phyloP scores from a whole-genome alignment of 1,139 yeast species.

The Geotrichum klebahnii region DNA sequence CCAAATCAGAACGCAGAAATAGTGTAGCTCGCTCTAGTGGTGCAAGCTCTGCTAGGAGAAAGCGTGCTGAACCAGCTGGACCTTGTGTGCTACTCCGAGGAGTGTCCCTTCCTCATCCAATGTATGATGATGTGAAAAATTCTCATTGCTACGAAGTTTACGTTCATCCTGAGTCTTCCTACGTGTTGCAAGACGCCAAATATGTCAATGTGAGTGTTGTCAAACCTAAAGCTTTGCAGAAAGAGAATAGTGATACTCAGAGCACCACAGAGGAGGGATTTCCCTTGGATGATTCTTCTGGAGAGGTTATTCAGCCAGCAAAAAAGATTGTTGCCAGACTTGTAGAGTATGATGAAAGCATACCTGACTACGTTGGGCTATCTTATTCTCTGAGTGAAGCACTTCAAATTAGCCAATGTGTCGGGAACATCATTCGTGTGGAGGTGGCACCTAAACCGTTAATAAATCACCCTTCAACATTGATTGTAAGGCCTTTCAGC shows the following conservation, averaged over 20 bases:
- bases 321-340: constrained; percentile 54
- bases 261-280: constrained; percentile 13
- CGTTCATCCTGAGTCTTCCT: constrained; percentile 42
- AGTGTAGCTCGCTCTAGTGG: constrained; percentile 30
- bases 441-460: constrained; percentile 48
- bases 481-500: constrained; percentile 55
- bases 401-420: constrained; percentile 45
- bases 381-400: constrained; percentile 58
- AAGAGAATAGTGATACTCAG: constrained; percentile 5
- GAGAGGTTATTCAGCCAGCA: constrained; percentile 31
- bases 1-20: constrained; percentile 25
- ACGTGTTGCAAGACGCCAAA: constrained; percentile 40
- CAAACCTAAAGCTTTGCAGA: constrained; percentile 28
- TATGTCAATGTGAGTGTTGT: constrained; percentile 59
- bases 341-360: constrained; percentile 42
- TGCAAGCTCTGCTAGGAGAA: constrained; percentile 19
- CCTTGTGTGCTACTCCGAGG: constrained; percentile 53
- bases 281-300: constrained; percentile 20
- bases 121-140: constrained; percentile 16
- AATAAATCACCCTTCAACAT: constrained; percentile 44
- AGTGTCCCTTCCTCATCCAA: constrained; percentile 51
- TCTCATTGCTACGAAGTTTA: constrained; percentile 43
- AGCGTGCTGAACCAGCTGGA: constrained; percentile 22
- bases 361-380: constrained; percentile 50
- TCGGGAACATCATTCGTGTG: constrained; percentile 55